Evolutionary conservation across 1,139 yeast species (phyloP).

Genomic region (Tardiomyces digboiensis): DNA sequence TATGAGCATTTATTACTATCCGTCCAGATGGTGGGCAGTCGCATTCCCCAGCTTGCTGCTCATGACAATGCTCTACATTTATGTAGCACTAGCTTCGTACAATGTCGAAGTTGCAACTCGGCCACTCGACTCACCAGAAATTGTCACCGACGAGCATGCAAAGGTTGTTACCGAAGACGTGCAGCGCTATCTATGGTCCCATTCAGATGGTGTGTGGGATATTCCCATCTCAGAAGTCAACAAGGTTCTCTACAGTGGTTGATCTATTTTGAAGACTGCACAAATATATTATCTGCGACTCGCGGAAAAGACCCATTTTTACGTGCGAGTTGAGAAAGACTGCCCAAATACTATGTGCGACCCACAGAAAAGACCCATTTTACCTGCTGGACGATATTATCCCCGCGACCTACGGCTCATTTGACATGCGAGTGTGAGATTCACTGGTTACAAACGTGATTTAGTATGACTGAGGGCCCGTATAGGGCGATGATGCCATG

Average conservation of each 20-base stretch:
- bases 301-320: no score
- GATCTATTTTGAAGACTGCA: no score
- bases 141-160: constrained; percentile 61
- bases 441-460: not conserved
- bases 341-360: no score
- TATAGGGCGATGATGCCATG: not conserved
- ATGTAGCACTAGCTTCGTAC: constrained; percentile 59
- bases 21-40: constrained; percentile 82
- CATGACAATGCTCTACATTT: constrained; percentile 60
- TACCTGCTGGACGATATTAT: no score
- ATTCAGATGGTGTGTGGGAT: constrained; percentile 82
- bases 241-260: constrained; percentile 43
- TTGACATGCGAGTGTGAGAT: no score
- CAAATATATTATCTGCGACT: no score
- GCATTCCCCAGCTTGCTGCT: constrained; percentile 64
- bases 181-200: constrained; percentile 32
- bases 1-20: constrained; percentile 61
- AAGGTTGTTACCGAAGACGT: constrained; percentile 32
- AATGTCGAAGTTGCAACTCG: constrained; percentile 66
- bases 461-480: not conserved
- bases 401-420: no score
- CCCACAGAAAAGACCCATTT: no score
- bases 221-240: constrained; percentile 66
- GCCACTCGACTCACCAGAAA: constrained; percentile 46
- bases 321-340: no score